Percentiles rank a stretch among this genome's conserved stretches.
These are phyloP conservation scores for Pneumocystis carinii DNA, from an alignment of 1,139 yeast genomes.

Conservation along the genomic window DNA sequence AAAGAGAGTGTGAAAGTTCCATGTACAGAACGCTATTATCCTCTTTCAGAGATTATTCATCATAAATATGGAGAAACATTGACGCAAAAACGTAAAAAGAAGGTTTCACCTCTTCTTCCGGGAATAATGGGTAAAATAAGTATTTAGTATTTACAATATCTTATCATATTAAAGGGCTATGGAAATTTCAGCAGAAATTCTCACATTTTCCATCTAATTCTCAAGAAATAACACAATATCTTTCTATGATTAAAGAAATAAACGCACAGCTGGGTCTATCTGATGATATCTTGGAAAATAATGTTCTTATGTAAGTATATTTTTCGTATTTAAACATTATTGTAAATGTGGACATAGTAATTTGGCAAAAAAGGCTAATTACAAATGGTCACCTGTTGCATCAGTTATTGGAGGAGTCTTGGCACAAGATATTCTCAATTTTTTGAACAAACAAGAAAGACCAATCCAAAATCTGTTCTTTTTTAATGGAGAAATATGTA, in stretches of 20 bases:
- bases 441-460: constrained; percentile 55
- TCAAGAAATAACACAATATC: background rate
- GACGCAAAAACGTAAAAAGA: constrained; percentile 6
- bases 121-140: constrained; percentile 2
- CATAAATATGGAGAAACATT: constrained; percentile 5
- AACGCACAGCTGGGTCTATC: background rate
- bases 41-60: constrained; percentile 1
- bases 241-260: background rate
- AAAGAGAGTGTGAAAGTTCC: constrained; percentile 2
- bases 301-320: constrained; percentile 10
- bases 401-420: constrained; percentile 83
- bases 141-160: background rate
- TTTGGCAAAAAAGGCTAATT: constrained; percentile 30
- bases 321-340: background rate
- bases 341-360: constrained; percentile 28
- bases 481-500: constrained; percentile 44
- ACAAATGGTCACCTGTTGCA: constrained; percentile 60
- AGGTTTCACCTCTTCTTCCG: constrained; percentile 16
- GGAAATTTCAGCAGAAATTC: background rate
- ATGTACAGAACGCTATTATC: background rate
- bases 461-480: constrained; percentile 73
- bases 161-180: background rate
- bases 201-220: background rate
- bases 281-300: background rate
- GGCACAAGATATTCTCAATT: constrained; percentile 83